Evolutionary conservation across 2,329 filamentous ascomycete species (phyloP).

Genomic region (Paracamarosporium sp.): DNA sequence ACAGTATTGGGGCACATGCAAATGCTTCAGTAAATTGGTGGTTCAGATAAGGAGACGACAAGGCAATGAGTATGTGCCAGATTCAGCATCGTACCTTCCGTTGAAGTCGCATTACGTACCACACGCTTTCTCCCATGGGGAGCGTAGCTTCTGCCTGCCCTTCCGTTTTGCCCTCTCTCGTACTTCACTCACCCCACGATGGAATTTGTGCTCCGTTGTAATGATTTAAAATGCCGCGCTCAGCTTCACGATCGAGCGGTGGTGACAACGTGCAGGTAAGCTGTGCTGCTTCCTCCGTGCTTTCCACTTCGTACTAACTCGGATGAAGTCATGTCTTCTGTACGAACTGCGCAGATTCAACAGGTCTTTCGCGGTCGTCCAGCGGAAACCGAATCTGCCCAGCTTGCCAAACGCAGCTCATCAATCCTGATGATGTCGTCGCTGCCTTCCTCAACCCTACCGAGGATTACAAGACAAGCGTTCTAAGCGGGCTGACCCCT

Average conservation of each 20-base stretch:
- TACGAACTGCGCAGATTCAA: slow-evolving; percentile 70
- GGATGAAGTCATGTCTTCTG: slow-evolving; percentile 79
- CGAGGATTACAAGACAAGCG: slow-evolving; percentile 89
- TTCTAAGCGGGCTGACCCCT: slow-evolving; percentile 83
- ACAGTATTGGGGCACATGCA: slow-evolving; percentile 64
- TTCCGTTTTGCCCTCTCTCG: neutral
- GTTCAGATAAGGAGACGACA: slow-evolving; percentile 64
- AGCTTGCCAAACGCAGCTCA: slow-evolving; percentile 73
- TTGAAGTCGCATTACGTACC: neutral
- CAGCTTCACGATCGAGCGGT: slow-evolving; percentile 75
- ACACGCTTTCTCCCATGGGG: neutral
- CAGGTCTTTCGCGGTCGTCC: slow-evolving; percentile 66
- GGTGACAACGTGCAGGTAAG: slow-evolving; percentile 87
- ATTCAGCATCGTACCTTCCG: neutral
- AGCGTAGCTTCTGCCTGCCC: neutral
- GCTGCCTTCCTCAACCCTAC: slow-evolving; percentile 75
- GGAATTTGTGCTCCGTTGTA: slow-evolving; percentile 80
- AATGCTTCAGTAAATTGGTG: slow-evolving; percentile 79
- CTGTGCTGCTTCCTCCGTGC: slow-evolving; percentile 6
- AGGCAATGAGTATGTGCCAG: neutral
- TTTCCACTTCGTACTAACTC: slow-evolving; percentile 44
- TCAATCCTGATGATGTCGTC: slow-evolving; percentile 76
- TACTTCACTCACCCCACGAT: slow-evolving; percentile 52
- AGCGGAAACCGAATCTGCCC: slow-evolving; percentile 70
- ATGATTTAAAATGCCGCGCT: slow-evolving; percentile 76